Conservation (phyloP, 2,329 filamentous ascomycete species). For the Fusarium sulawesiense region DNA sequence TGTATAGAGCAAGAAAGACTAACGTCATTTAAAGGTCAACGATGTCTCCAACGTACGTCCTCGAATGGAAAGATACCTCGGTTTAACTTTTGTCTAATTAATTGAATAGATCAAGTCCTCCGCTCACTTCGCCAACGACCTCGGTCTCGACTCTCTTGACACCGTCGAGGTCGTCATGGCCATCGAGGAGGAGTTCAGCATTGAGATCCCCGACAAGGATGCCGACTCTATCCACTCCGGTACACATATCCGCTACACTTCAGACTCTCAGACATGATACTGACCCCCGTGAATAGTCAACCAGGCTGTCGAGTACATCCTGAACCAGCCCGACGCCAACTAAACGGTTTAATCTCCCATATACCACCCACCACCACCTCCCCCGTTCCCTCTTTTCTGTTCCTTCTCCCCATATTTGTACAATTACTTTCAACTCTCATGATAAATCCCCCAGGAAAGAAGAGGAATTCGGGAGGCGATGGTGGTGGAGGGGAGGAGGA, state of each 20-base stretch:
- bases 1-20: conserved; percentile 37
- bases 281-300: conserved; percentile 70
- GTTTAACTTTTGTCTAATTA: conserved; percentile 28
- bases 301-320: conserved; percentile 94
- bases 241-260: conserved; percentile 60
- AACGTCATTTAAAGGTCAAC: conserved; percentile 68
- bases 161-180: conserved; percentile 99
- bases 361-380: conserved; percentile 7
- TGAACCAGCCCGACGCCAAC: conserved; percentile 91
- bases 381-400: background rate
- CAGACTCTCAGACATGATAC: too few relatives aligned
- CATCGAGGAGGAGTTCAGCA: conserved; percentile 93
- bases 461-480: background rate
- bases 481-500: conserved; percentile 1
- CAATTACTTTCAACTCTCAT: conserved; percentile 38
- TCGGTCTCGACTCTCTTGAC: conserved; percentile 96
- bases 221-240: conserved; percentile 93
- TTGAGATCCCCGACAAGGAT: conserved; percentile 98
- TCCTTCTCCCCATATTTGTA: conserved; percentile 41
- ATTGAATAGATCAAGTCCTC: conserved; percentile 76
- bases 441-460: conserved; percentile 12
- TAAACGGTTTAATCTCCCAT: conserved; percentile 49
- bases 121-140: conserved; percentile 96
- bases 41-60: conserved; percentile 70
- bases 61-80: background rate